Percentiles rank a stretch among this genome's conserved stretches.
These are phyloP conservation scores for Phytophthora hibernalis DNA, from an alignment of 352 stramenopile species.

Conservation along the genomic window DNA sequence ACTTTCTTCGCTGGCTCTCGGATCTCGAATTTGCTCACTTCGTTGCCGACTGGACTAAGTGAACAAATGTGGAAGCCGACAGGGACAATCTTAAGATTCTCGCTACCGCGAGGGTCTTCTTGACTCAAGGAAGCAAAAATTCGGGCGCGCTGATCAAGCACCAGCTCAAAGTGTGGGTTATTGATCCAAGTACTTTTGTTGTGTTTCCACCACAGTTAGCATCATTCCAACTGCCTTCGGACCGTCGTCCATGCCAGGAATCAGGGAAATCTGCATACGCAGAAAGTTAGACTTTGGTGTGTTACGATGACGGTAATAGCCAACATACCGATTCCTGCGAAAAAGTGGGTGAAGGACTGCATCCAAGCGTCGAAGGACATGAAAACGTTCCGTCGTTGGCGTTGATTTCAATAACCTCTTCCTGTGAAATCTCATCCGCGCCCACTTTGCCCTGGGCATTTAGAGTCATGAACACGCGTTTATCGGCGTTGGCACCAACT, in stretches of 20 bases:
- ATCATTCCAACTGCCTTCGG: slow-evolving; percentile 84
- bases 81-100: slow-evolving; percentile 76
- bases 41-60: slow-evolving; percentile 37
- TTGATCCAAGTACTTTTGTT: slow-evolving; percentile 87
- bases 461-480: slow-evolving; percentile 67
- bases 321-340: slow-evolving; percentile 83
- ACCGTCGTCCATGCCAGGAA: slow-evolving; percentile 80
- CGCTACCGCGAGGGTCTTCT: slow-evolving; percentile 78
- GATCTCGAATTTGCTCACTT: slow-evolving; percentile 60
- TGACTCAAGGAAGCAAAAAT: slow-evolving; percentile 85
- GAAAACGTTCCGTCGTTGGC: slow-evolving; percentile 91
- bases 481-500: slow-evolving; percentile 71
- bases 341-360: slow-evolving; percentile 92
- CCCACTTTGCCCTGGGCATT: slow-evolving; percentile 59
- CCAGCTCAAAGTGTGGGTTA: slow-evolving; percentile 86
- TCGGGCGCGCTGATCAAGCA: slow-evolving; percentile 61
- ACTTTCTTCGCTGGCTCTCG: slow-evolving; percentile 67
- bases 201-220: slow-evolving; percentile 80
- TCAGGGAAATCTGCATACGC: slow-evolving; percentile 81
- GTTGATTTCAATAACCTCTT: slow-evolving; percentile 85
- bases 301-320: neutral
- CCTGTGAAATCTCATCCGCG: slow-evolving; percentile 69
- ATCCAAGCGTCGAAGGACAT: slow-evolving; percentile 92
- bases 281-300: neutral
- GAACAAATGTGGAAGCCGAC: slow-evolving; percentile 88